Conservation (phyloP, 129 eudicot species). For the Calendula officinalis region DNA sequence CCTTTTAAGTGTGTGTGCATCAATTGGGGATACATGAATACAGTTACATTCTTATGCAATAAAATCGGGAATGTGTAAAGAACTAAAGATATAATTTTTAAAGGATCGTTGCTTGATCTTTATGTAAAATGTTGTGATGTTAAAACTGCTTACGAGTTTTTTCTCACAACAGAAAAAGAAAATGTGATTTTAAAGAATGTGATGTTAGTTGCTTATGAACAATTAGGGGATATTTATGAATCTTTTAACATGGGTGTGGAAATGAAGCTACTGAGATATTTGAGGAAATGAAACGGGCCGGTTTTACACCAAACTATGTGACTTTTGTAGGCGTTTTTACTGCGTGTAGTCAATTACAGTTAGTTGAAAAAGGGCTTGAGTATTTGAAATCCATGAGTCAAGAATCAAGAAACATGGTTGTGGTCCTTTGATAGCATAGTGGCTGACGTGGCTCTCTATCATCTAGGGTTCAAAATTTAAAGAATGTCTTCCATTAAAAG, state of each 20-base stretch:
- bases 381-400: slow-evolving; percentile 80
- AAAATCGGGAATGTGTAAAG: slow-evolving; percentile 74
- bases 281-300: slow-evolving; percentile 59
- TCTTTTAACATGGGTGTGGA: slow-evolving; percentile 75
- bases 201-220: slow-evolving; percentile 95
- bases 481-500: no score
- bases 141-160: slow-evolving; percentile 61
- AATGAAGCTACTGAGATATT: slow-evolving; percentile 67
- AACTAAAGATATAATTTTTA: slow-evolving; percentile 80
- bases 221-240: slow-evolving; percentile 62
- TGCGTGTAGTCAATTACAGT: slow-evolving; percentile 94
- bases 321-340: slow-evolving; percentile 85
- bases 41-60: slow-evolving; percentile 83
- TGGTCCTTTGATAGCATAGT: no score
- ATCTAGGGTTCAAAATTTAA: no score
- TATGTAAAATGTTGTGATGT: slow-evolving; percentile 91
- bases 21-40: slow-evolving; percentile 57
- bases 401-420: no score
- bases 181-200: slow-evolving; percentile 93
- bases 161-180: slow-evolving; percentile 57
- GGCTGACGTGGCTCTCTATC: no score
- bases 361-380: slow-evolving; percentile 83
- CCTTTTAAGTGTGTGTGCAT: slow-evolving; percentile 76
- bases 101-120: slow-evolving; percentile 93
- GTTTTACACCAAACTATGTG: slow-evolving; percentile 64